A percentile compares a stretch with the other conserved stretches of the same genome.
Conservation (phyloP, 176 grass and related monocot genomes). For the Oryza punctata region DNA sequence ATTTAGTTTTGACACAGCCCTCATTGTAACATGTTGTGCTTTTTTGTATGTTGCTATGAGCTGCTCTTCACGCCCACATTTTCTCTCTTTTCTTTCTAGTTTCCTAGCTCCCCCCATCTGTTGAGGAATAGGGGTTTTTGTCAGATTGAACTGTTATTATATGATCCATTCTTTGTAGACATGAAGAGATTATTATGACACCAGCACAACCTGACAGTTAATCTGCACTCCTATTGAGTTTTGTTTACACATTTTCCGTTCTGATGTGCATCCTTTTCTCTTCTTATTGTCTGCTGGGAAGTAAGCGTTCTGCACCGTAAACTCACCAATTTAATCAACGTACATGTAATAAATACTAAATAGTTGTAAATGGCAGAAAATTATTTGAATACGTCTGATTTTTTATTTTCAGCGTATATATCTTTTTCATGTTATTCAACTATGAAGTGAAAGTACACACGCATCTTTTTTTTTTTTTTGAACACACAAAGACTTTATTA, state of each 20-base stretch:
- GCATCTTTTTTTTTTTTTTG: too few relatives aligned
- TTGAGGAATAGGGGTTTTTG: constrained; percentile 53
- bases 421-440: too few relatives aligned
- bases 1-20: constrained; percentile 58
- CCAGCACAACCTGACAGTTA: constrained; percentile 34
- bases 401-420: not conserved
- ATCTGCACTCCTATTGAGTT: not conserved
- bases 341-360: too few relatives aligned
- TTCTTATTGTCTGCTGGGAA: not conserved
- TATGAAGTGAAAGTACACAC: too few relatives aligned
- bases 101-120: constrained; percentile 37
- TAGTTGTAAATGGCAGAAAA: not conserved
- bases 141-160: constrained; percentile 44
- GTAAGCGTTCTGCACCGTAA: not conserved
- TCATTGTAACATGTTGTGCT: constrained; percentile 45
- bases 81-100: constrained; percentile 25
- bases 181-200: constrained; percentile 41
- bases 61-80: constrained; percentile 9
- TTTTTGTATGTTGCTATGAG: constrained; percentile 46
- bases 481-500: too few relatives aligned
- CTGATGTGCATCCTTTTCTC: not conserved
- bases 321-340: not conserved
- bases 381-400: not conserved
- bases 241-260: not conserved
- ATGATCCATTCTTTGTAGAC: constrained; percentile 48